Evolutionary conservation across 2,329 filamentous ascomycete species (phyloP).

Genomic region (Alternaria sp.): DNA sequence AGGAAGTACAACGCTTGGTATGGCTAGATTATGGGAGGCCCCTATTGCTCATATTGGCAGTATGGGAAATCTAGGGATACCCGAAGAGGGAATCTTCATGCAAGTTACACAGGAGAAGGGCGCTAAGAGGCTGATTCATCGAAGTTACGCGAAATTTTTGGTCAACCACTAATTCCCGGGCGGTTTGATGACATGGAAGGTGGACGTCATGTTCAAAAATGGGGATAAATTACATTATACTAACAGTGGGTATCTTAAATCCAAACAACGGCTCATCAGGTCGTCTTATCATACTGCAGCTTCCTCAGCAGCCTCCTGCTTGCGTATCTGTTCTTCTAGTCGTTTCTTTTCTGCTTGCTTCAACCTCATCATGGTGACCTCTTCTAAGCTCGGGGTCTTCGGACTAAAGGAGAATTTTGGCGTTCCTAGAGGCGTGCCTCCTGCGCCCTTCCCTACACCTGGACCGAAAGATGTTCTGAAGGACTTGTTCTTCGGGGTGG

Average conservation of each 20-base stretch:
- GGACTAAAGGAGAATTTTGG: conserved; percentile 57
- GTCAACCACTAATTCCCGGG: no score
- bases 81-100: no score
- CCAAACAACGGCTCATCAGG: neutral
- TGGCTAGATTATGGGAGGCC: no score
- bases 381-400: conserved; percentile 48
- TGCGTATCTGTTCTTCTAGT: conserved; percentile 56
- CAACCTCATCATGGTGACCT: conserved; percentile 56
- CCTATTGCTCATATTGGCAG: no score
- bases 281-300: conserved; percentile 7
- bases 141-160: no score
- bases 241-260: conserved; percentile 14
- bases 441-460: conserved; percentile 27
- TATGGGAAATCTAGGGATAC: no score
- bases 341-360: conserved; percentile 56
- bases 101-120: no score
- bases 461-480: conserved; percentile 42
- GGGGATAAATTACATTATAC: neutral
- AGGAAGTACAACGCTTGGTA: no score
- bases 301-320: conserved; percentile 49
- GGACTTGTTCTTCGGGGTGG: conserved; percentile 36
- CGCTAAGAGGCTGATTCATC: no score
- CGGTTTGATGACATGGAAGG: no score
- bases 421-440: conserved; percentile 39
- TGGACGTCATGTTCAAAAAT: no score